Base-by-base conservation (phyloP, 495 filamentous ascomycete species). In the Clohesyomyces aquaticus region DNA sequence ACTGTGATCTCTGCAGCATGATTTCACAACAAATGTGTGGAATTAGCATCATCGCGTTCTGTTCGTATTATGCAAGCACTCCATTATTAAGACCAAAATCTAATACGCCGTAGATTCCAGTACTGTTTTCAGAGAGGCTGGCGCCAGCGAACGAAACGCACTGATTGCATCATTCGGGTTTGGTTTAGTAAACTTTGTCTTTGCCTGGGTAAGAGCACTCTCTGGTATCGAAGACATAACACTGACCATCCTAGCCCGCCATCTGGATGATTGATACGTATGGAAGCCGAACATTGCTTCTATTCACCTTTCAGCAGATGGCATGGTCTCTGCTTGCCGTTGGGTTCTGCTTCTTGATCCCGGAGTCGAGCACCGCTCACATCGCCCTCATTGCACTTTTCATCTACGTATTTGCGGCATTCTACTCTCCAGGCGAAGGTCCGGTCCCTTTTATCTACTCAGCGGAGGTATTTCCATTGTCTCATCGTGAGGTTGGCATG, bases 131-230 rank as follows among this genome's bases (percentile, higher is more conserved):
- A 55, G 73, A 4, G 60, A 87, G 0, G 84, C 85, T 21, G 81
- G 83, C 23, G 75, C 77, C 43, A 67, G 56, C 21, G 72, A 72
- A 14, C 73, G 72, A 26, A 63, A 72, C 9, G 79, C 83, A 28
- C 75, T 85, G 22, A 72, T 83, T 2, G 82, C 81, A 6, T 83
- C 83, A 4, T 82, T 78, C 61, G 83, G 83, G 32, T 87, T 83
- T 3, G 89, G 88, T 11, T 79, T 85, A 43, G 68, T 88, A 23
- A 87, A 88, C 66, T 87, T 86, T 74, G 69, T 88, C 32, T 88
- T 87, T 57, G 83, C 87, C 2, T 75, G 82, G n/a, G n/a, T n/a
- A n/a, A n/a, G n/a, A n/a, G n/a, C n/a, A n/a, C n/a, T n/a, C n/a
- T n/a, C n/a, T n/a, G n/a, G n/a, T n/a, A n/a, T n/a, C n/a, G n/a